Conservation (phyloP, 176 grass and related monocot species). For the Bothriochloa decipiens region DNA sequence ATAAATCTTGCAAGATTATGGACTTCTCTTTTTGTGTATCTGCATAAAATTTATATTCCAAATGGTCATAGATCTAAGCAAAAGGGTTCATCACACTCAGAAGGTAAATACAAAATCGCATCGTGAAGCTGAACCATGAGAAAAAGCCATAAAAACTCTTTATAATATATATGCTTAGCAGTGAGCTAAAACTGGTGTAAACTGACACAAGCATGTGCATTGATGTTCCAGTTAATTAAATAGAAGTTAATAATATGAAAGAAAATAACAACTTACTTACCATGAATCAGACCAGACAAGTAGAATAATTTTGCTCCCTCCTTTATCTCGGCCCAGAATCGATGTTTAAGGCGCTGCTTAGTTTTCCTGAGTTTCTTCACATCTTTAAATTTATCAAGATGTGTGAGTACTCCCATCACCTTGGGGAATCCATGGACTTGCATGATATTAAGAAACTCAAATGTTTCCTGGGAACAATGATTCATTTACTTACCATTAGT, state of each 20-base stretch:
- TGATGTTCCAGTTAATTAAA: constrained; percentile 29
- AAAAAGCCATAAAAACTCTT: neutral
- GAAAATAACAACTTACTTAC: constrained; percentile 72
- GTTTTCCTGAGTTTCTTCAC: constrained; percentile 93
- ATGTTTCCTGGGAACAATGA: constrained; percentile 80
- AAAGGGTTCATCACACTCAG: neutral
- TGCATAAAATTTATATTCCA: constrained; percentile 27
- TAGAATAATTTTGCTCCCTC: constrained; percentile 95
- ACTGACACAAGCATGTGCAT: neutral
- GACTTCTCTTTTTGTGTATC: constrained; percentile 90
- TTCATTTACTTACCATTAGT: constrained; percentile 31
- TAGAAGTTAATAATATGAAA: constrained; percentile 20
- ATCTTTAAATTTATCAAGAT: constrained; percentile 98
- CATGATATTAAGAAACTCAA: constrained; percentile 98
- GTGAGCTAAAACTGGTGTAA: neutral
- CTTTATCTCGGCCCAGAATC: constrained; percentile 95
- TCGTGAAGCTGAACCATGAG: neutral
- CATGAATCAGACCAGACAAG: constrained; percentile 88
- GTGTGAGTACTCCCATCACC: constrained; percentile 96
- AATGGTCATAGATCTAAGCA: constrained; percentile 4
- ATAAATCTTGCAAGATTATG: constrained; percentile 99
- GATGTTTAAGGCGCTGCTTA: constrained; percentile 87
- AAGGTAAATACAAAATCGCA: neutral
- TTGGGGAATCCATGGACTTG: constrained; percentile 98
- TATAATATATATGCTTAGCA: neutral